Percentiles rank a stretch among this genome's conserved stretches.
These are phyloP conservation scores for Colletotrichum sp. DNA, from an alignment of 2,329 filamentous ascomycete genomes.

Conservation along the genomic window DNA sequence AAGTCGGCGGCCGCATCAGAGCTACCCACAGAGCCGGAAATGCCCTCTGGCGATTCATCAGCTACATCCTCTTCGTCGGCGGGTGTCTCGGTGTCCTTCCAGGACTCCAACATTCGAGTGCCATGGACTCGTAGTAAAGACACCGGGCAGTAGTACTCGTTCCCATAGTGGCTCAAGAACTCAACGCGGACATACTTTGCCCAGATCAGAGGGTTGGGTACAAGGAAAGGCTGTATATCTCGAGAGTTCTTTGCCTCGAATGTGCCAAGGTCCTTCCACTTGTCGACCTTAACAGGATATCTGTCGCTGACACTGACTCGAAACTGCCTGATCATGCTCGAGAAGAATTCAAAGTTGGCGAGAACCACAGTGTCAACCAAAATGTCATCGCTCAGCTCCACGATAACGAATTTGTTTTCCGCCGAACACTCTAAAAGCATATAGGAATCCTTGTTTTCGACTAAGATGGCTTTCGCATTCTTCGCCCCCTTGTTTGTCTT, in stretches of 20 bases:
- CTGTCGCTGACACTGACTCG: constrained; percentile 91
- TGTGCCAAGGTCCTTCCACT: constrained; percentile 87
- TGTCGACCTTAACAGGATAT: constrained; percentile 89
- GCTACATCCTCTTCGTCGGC: constrained; percentile 67
- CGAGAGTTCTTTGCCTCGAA: constrained; percentile 93
- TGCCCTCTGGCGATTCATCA: constrained; percentile 31
- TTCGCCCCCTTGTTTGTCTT: constrained; percentile 89
- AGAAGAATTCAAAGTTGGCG: constrained; percentile 99
- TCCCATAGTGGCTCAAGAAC: constrained; percentile 91
- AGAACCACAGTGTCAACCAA: constrained; percentile 95
- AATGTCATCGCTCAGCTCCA: constrained; percentile 87
- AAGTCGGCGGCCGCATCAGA: not conserved
- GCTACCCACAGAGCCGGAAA: not conserved
- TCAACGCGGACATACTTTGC: constrained; percentile 92
- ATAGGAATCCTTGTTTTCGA: constrained; percentile 98
- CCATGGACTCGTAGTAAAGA: constrained; percentile 92
- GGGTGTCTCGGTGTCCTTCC: constrained; percentile 76
- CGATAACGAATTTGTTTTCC: constrained; percentile 89
- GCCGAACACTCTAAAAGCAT: constrained; percentile 93
- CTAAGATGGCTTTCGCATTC: constrained; percentile 84
- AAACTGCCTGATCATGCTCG: constrained; percentile 92
- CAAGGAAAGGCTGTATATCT: constrained; percentile 90
- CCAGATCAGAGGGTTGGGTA: constrained; percentile 96
- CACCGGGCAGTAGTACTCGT: constrained; percentile 94
- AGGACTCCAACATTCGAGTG: constrained; percentile 94